Conservation (phyloP, 2,329 filamentous ascomycete species). For the Alternaria arbusti region DNA sequence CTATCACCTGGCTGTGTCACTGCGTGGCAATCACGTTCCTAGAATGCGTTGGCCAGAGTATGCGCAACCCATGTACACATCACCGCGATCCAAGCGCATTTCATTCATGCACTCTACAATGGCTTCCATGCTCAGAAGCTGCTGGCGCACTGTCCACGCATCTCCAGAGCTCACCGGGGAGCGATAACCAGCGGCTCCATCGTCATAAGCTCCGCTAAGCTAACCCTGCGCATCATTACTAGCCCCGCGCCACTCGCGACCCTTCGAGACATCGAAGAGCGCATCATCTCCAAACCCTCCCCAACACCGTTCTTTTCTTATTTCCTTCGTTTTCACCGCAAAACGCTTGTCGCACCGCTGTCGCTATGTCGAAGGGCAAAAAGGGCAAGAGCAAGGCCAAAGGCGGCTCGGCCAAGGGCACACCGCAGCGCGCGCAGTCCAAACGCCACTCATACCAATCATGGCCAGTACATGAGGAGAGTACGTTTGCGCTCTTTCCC, state of each 20-base stretch:
- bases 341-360: not conserved
- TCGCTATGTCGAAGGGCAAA: slow-evolving; percentile 33
- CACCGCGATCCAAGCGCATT: not conserved
- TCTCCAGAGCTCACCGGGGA: not conserved
- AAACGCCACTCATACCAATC: slow-evolving; percentile 18
- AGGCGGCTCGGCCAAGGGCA: slow-evolving; percentile 24
- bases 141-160: not conserved
- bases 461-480: slow-evolving; percentile 19
- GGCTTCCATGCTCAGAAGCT: not conserved
- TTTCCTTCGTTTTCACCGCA: not conserved
- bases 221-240: not conserved
- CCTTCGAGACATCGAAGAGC: not conserved
- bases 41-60: not conserved
- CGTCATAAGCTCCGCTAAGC: slow-evolving; percentile 10
- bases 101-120: not conserved
- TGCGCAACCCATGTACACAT: not conserved
- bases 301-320: not conserved
- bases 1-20: slow-evolving; percentile 14
- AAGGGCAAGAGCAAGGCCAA: slow-evolving; percentile 39
- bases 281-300: slow-evolving; percentile 11
- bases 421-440: slow-evolving; percentile 25
- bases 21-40: slow-evolving; percentile 1
- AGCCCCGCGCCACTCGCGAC: slow-evolving; percentile 11
- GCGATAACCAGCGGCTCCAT: not conserved
- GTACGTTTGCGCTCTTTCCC: slow-evolving; percentile 24